A percentile compares a stretch with the other conserved stretches of the same genome.
phyloP scores from a whole-genome alignment of 768 basidiomycete genomes.

The Mycena vulgaris region DNA sequence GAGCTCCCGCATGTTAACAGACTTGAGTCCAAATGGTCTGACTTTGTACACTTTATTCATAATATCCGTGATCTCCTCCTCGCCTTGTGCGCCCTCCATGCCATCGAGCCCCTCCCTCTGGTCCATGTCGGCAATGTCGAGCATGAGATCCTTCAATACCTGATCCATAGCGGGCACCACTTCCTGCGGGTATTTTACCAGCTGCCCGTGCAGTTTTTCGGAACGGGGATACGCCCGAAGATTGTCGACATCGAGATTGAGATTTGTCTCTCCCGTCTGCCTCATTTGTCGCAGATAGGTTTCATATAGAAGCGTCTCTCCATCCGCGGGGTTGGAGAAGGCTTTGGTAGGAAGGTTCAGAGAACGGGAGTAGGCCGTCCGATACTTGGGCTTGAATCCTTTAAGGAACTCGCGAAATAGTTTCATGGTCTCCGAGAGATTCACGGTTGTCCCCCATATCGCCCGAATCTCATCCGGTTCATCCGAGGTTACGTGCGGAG shows the following conservation, averaged over 20 bases:
- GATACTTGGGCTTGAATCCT: conserved; percentile 95
- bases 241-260: conserved; percentile 93
- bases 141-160: conserved; percentile 92
- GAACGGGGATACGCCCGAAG: conserved; percentile 88
- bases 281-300: conserved; percentile 88
- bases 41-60: conserved; percentile 93
- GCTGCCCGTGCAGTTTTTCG: conserved; percentile 86
- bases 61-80: conserved; percentile 91
- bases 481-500: conserved; percentile 72
- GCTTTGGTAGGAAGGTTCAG: conserved; percentile 66
- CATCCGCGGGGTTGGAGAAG: conserved; percentile 74
- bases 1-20: conserved; percentile 94
- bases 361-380: conserved; percentile 78
- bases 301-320: conserved; percentile 83
- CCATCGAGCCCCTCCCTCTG: conserved; percentile 78
- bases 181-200: conserved; percentile 96
- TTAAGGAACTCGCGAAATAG: conserved; percentile 90
- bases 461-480: conserved; percentile 90
- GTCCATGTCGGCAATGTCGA: conserved; percentile 89
- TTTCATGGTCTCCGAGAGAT: conserved; percentile 92
- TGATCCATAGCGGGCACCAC: conserved; percentile 98
- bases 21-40: conserved; percentile 87
- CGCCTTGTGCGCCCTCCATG: conserved; percentile 83
- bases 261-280: conserved; percentile 90
- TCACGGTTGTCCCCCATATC: conserved; percentile 98